A percentile compares a stretch with the other conserved stretches of the same genome.
Evolutionary conservation across 208 protist species (phyloP).

Genomic region (Trypanosoma theileri): DNA sequence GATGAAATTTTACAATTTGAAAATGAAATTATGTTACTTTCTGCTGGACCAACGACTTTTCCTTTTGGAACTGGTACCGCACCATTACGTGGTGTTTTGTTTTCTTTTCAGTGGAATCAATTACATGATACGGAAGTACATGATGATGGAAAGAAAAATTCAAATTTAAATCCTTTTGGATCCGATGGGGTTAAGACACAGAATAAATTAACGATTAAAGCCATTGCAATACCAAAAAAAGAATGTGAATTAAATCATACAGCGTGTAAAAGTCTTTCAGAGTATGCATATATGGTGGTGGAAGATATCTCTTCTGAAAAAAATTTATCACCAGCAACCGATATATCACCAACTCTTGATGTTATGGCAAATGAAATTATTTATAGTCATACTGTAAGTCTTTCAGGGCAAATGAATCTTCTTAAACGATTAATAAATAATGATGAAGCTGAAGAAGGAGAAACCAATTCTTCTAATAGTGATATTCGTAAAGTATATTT

Average conservation of each 20-base stretch:
- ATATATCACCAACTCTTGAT: not conserved
- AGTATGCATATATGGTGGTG: constrained; percentile 27
- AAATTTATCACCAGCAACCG: not conserved
- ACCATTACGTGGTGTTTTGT: constrained; percentile 51
- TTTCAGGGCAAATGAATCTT: constrained; percentile 6
- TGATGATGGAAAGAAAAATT: constrained; percentile 34
- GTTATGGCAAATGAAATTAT: constrained; percentile 25
- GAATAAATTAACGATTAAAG: constrained; percentile 49
- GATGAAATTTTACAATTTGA: constrained; percentile 45
- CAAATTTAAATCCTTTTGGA: constrained; percentile 39
- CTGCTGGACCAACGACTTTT: constrained; percentile 48
- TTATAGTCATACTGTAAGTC: constrained; percentile 1
- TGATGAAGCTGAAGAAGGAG: too few relatives aligned
- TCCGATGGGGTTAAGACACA: constrained; percentile 29
- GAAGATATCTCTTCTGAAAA: constrained; percentile 12
- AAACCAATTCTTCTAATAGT: too few relatives aligned
- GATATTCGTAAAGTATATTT: constrained; percentile 64
- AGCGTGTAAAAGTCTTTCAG: constrained; percentile 24
- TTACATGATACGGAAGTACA: constrained; percentile 65
- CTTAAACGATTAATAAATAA: constrained; percentile 18
- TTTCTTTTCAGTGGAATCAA: constrained; percentile 72
- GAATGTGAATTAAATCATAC: constrained; percentile 47
- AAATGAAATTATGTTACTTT: constrained; percentile 44
- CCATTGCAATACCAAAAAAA: constrained; percentile 37
- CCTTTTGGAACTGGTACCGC: constrained; percentile 53